Evolutionary conservation across 2,329 filamentous ascomycete genomes (phyloP), one percentile per base, ranked within the genome.

Genomic region (Fonsecaea monophora): DNA sequence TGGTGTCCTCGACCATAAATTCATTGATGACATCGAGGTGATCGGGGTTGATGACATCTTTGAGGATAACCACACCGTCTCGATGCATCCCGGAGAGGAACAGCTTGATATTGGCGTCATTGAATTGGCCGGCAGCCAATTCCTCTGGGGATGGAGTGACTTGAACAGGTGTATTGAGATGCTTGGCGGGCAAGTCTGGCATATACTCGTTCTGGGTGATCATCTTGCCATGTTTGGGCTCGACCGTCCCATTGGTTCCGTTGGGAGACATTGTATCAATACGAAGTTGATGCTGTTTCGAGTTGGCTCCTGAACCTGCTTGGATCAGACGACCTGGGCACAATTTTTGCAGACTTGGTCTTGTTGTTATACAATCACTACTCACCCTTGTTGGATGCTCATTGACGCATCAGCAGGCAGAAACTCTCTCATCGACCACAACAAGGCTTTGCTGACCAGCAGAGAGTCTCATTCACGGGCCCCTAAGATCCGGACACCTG

Each of bases 1-100:
- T 67, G 59, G 77, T 75, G 8, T 80, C 74, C 10, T 70, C 71
- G 1, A 86, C 80, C 87, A 89, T 90, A 69, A 84, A 85, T 54
- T 72, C 68, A 72, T 89, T 89, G 35, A 90, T 77, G 7, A 73
- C 70, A 66, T 78, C 73, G n/a, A 79, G 62, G 45, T 62, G 60
- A 25, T 67, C 68, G 30, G 59, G 48, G 8, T 59, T n/a, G 25
- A 69, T 62, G 6, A 65, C 59, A 37, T 65, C 62, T 25, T 67
- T 69, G 42, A 80, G 73, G 9, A 79, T 70, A 45, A 80, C 73
- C 8, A 80, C 73, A 25, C 79, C 77, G 59, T 78, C 77, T 25
- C 69, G 67, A 60, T 79, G 76, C 64, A 66, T 62, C 7, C 64
- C 64, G 32, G 64, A 66, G 32, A 66, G 64, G 37, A 66, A 66